Conservation (phyloP, 2,329 filamentous ascomycete genomes). For the Colletotrichum caudatum region DNA sequence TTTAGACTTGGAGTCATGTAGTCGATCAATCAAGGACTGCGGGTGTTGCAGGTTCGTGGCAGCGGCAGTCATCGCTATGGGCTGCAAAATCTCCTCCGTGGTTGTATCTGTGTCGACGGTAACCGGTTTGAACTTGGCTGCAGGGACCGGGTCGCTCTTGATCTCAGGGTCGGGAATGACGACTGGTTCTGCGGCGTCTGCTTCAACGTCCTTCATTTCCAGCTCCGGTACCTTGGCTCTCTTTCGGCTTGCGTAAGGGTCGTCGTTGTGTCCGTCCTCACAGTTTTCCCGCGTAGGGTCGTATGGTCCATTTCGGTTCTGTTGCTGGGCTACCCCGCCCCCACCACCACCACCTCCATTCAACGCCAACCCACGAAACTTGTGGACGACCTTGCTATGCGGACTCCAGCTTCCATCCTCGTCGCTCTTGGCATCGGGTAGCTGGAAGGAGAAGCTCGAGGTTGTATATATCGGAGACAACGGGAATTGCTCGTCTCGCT, state of each 20-base stretch:
- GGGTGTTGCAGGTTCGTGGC: conserved; percentile 47
- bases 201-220: conserved; percentile 48
- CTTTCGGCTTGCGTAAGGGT: conserved; percentile 50
- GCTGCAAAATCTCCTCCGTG: conserved; percentile 16
- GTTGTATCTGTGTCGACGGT: not conserved
- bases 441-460: conserved; percentile 61
- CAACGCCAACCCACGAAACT: conserved; percentile 64
- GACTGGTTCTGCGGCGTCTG: conserved; percentile 35
- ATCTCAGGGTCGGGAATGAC: conserved; percentile 39
- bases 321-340: conserved; percentile 56
- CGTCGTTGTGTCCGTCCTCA: conserved; percentile 46
- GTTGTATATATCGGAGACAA: conserved; percentile 46
- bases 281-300: conserved; percentile 44
- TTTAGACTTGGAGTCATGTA: conserved; percentile 56
- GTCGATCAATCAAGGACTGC: conserved; percentile 55
- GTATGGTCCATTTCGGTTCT: conserved; percentile 34
- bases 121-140: not conserved
- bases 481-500: conserved; percentile 55
- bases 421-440: conserved; percentile 46
- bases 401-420: conserved; percentile 66
- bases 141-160: conserved; percentile 26
- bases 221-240: conserved; percentile 53
- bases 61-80: conserved; percentile 41
- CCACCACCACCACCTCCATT: conserved; percentile 50
- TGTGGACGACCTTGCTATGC: conserved; percentile 63